Evolutionary conservation across 345 rosid genomes (phyloP).

Genomic region (Turnera subulata): DNA sequence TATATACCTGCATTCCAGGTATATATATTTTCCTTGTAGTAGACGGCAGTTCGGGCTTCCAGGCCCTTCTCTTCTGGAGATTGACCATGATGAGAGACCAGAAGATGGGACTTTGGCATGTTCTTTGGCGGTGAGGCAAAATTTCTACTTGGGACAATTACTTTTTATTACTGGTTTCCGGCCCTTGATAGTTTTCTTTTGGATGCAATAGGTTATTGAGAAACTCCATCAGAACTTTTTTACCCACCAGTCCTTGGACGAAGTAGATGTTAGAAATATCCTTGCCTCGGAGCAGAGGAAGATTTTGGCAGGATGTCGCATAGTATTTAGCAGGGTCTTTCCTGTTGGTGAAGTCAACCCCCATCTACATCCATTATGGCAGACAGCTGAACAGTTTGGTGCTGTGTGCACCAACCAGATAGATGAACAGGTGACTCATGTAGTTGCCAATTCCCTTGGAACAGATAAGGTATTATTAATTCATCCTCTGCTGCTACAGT

Average conservation of each 20-base stretch:
- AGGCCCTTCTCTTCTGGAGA: conserved; percentile 98
- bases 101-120: conserved; percentile 98
- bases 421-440: conserved; percentile 94
- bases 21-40: conserved; percentile 93
- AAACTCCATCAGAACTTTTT: conserved; percentile 74
- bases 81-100: conserved; percentile 92
- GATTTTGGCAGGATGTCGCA: conserved; percentile 79
- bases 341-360: conserved; percentile 96
- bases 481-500: not conserved
- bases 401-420: conserved; percentile 85
- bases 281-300: conserved; percentile 79
- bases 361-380: conserved; percentile 93
- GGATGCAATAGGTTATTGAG: conserved; percentile 72
- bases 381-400: conserved; percentile 97
- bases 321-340: conserved; percentile 86
- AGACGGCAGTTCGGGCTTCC: conserved; percentile 95
- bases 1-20: conserved; percentile 45
- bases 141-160: conserved; percentile 3
- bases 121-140: conserved; percentile 71
- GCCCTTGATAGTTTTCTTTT: conserved; percentile 2
- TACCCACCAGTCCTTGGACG: conserved; percentile 61
- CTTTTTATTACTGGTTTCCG: not conserved
- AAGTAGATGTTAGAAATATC: conserved; percentile 85
- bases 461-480: conserved; percentile 77
- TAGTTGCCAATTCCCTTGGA: conserved; percentile 89